Percentiles rank a stretch among this genome's conserved stretches.
Evolutionary conservation across 441 rosid species (phyloP).

Genomic region (Mallotus repandus): DNA sequence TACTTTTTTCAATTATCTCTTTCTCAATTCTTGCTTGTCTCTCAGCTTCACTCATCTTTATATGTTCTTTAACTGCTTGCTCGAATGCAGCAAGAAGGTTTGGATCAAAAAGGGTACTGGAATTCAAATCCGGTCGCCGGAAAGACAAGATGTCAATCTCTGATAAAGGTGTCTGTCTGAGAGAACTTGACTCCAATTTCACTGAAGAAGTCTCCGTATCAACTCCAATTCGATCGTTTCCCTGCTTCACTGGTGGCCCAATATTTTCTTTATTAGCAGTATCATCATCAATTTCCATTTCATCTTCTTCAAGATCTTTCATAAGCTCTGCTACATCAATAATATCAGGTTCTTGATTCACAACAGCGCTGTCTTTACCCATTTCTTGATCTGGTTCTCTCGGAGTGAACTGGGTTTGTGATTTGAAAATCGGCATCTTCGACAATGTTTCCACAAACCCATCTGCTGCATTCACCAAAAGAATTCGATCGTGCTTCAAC

Average conservation of each 20-base stretch:
- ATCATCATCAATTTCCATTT: slow-evolving; percentile 28
- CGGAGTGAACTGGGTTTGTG: slow-evolving; percentile 29
- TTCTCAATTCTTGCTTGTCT: slow-evolving; percentile 26
- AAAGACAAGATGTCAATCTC: slow-evolving; percentile 55
- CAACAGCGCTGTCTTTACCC: slow-evolving; percentile 11
- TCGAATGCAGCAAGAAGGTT: slow-evolving; percentile 68
- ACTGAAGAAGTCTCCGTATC: slow-evolving; percentile 10
- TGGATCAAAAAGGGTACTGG: slow-evolving; percentile 72
- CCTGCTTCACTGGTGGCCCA: slow-evolving; percentile 29
- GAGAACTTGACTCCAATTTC: slow-evolving; percentile 14
- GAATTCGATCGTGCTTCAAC: slow-evolving; percentile 65
- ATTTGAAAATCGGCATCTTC: slow-evolving; percentile 32
- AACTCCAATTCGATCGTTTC: not conserved
- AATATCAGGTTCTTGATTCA: slow-evolving; percentile 37
- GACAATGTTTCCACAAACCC: slow-evolving; percentile 44
- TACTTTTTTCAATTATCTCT: slow-evolving; percentile 18
- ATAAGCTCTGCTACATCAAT: slow-evolving; percentile 47
- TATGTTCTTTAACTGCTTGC: slow-evolving; percentile 49
- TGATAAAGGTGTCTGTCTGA: slow-evolving; percentile 31
- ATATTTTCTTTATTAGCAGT: slow-evolving; percentile 48
- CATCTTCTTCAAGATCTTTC: slow-evolving; percentile 48
- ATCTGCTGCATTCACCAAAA: slow-evolving; percentile 56
- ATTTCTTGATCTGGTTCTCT: slow-evolving; percentile 30
- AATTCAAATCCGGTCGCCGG: slow-evolving; percentile 71
- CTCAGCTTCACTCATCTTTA: slow-evolving; percentile 38